Base-by-base conservation (phyloP, 345 rosid genomes). In the Citrus maxima region DNA sequence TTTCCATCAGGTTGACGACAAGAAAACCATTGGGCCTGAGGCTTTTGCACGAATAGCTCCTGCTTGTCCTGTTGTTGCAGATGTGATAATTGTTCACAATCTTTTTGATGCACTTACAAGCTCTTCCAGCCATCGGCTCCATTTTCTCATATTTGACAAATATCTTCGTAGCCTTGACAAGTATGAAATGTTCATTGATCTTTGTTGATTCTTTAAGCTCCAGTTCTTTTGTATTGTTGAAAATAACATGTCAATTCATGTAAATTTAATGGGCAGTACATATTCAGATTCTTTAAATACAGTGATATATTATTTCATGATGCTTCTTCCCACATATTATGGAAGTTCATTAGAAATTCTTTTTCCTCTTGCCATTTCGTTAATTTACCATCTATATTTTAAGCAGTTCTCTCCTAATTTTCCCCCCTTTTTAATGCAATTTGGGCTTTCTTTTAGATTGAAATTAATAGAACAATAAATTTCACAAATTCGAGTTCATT, bases 41-140 rank as follows among this genome's bases (percentile, higher is more conserved):
- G 97, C 98, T 58, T 95, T 95, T 86, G 91, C 91, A 24, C 90
- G 96, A 78, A 93, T 95, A 40, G 97, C 98, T 84, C 96, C 99
- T 72, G 90, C 85, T 60, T 93, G 97, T 85, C 86, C 91, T 83
- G 89, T 85, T 73, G 82, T 95, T 85, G 95, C 99, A 21, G 98
- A 95, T 88, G 80, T 88, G 64, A 90, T 95, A 58, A 93, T 95
- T 24, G 96, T 86, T 79, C 90, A 87, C 84, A 95, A 95, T 88
- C 98, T 92, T 80, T 95, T 93, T 81, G 92, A 88, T 84, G 95
- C 95, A 61, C 91, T 95, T 72, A 89, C 98, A 1, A 82, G 85
- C 86, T 83, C 96, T 51, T 88, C 97, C 10, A 86, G 88, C 79
- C 83, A 83, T 63, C 87, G 90, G 75, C 97, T 95, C 81, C 99